A percentile compares a stretch with the other conserved stretches of the same genome.
phyloP scores from a whole-genome alignment of 495 filamentous ascomycete species.

The Hyaloscypha hepaticicola region DNA sequence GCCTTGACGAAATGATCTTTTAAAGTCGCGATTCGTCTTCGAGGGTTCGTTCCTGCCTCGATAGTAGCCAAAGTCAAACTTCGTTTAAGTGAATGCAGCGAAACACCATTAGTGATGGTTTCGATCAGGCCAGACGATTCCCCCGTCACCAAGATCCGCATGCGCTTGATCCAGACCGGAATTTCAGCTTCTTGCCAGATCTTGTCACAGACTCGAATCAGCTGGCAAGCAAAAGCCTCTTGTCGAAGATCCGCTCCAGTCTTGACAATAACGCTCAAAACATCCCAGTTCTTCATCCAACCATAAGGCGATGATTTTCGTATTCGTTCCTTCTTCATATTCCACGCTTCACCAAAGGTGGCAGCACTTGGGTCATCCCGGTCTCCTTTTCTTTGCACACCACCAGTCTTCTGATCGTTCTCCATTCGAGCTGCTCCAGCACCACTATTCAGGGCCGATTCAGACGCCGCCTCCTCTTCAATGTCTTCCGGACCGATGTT shows the following conservation, averaged over 20 bases:
- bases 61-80: conserved; percentile 68
- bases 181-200: conserved; percentile 71
- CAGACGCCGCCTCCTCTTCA: conserved; percentile 29
- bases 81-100: conserved; percentile 71
- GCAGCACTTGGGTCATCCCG: conserved; percentile 78
- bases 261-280: conserved; percentile 77
- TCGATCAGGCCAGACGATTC: conserved; percentile 76
- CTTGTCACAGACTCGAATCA: conserved; percentile 71
- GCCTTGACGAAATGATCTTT: conserved; percentile 75
- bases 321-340: conserved; percentile 72
- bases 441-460: conserved; percentile 50
- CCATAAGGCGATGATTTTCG: conserved; percentile 72
- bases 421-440: conserved; percentile 77
- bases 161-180: conserved; percentile 76
- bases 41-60: conserved; percentile 62
- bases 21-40: conserved; percentile 66
- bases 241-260: conserved; percentile 74
- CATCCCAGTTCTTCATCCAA: conserved; percentile 78
- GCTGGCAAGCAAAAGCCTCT: conserved; percentile 76
- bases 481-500: conserved; percentile 46
- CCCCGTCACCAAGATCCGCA: conserved; percentile 77
- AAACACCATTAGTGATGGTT: conserved; percentile 78
- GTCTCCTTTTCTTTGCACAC: conserved; percentile 71
- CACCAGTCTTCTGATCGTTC: conserved; percentile 76
- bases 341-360: conserved; percentile 77